Conservation (phyloP, 441 rosid genomes). For the Gossypium schwendimanii region DNA sequence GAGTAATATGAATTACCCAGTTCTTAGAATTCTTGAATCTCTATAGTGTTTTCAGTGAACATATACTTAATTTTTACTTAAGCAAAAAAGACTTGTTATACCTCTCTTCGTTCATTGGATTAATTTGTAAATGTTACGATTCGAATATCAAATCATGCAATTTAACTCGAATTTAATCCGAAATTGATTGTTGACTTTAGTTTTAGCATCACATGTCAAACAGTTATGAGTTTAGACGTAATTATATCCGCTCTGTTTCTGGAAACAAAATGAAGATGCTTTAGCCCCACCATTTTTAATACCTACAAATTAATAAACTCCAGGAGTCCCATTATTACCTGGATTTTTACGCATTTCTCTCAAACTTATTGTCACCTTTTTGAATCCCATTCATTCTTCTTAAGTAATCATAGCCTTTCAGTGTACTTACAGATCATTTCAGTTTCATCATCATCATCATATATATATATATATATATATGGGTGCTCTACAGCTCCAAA, state of each 20-base stretch:
- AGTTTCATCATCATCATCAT: too few relatives aligned
- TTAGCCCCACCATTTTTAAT: background rate
- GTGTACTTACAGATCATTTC: too few relatives aligned
- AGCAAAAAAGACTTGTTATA: too few relatives aligned
- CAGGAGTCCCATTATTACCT: background rate
- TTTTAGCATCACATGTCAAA: background rate
- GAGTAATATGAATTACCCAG: background rate
- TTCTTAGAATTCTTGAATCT: background rate
- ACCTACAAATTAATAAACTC: background rate
- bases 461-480: too few relatives aligned
- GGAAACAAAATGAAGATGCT: background rate
- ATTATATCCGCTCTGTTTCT: background rate
- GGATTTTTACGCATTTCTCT: background rate
- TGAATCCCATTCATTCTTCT: background rate
- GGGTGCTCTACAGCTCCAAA: too few relatives aligned
- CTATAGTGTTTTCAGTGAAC: background rate
- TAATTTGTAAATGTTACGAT: too few relatives aligned
- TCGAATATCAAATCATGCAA: background rate
- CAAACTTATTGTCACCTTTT: background rate
- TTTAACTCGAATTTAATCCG: background rate
- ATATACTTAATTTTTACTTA: background rate
- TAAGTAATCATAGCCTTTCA: slow-evolving; percentile 1
- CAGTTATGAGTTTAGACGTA: background rate
- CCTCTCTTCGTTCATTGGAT: too few relatives aligned
- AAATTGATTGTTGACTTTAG: background rate